phyloP scores from a whole-genome alignment of 805 yeast genomes.

The Wickerhamomyces hampshirensis region DNA sequence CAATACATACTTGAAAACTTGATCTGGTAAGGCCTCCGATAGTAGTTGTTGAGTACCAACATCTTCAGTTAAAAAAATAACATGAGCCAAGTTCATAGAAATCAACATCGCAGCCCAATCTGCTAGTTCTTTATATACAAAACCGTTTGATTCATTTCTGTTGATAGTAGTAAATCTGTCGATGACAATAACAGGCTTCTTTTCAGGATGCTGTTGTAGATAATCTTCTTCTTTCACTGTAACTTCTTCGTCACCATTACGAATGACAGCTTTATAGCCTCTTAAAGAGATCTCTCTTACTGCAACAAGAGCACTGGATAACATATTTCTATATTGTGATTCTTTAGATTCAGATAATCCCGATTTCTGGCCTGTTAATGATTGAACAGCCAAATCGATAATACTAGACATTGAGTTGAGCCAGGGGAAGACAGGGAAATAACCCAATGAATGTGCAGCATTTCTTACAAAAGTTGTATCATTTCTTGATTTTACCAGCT shows the following conservation, averaged over 20 bases:
- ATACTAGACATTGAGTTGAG: constrained; percentile 72
- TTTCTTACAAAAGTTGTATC: constrained; percentile 64
- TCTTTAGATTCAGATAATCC: constrained; percentile 84
- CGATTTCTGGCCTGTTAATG: constrained; percentile 90
- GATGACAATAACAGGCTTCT: constrained; percentile 80
- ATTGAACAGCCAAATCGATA: constrained; percentile 81
- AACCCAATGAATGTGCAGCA: constrained; percentile 77
- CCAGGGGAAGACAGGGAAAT: constrained; percentile 94
- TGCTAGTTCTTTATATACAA: constrained; percentile 67
- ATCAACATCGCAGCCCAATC: constrained; percentile 86
- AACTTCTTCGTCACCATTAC: constrained; percentile 27
- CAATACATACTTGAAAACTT: constrained; percentile 70
- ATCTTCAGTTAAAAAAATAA: constrained; percentile 81
- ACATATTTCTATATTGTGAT: constrained; percentile 73
- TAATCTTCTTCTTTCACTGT: constrained; percentile 70
- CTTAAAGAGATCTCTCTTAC: constrained; percentile 58
- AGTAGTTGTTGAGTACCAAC: constrained; percentile 68
- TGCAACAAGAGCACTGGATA: constrained; percentile 66
- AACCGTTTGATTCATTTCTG: constrained; percentile 55
- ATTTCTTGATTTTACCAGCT: constrained; percentile 63
- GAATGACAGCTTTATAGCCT: constrained; percentile 34
- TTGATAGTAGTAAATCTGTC: constrained; percentile 60
- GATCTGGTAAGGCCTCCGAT: constrained; percentile 74
- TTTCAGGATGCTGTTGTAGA: constrained; percentile 79
- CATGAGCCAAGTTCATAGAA: constrained; percentile 81